Base-by-base conservation (phyloP, 495 filamentous ascomycete species). In the Trichocladium uniseriatum region DNA sequence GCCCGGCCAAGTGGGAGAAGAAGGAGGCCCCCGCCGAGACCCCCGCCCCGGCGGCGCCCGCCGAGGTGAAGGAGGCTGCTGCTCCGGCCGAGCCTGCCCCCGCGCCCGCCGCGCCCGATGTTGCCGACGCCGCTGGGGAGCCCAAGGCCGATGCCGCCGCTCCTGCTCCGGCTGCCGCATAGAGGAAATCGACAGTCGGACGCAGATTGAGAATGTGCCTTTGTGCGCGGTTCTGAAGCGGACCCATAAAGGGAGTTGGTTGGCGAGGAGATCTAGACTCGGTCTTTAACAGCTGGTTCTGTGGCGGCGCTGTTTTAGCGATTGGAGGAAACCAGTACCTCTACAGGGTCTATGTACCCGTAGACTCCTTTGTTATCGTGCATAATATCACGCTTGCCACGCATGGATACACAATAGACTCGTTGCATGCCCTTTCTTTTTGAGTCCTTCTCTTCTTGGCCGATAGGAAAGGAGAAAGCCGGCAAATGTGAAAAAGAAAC, bases 1-100 rank as follows among this genome's bases (percentile, higher is more conserved):
- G 70, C 48, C 69, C 82, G 18, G 78, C 86, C 49, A 82, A 85
- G 67, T 91, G 84, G 86, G 80, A 75, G 65, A 56, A 56, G 58
- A 53, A 65, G 45, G 61, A 65, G 47, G 60, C 53, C 21, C 49
- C 9, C 10, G 13, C 7, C 45, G 29, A 37, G 1, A 18, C 35
- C 10, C 44, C 36, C 35, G 32, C 44, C 24, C 48, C 55, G 55
- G 62, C 61, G 37, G 48, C 43, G 22, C 47, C 60, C 10, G 52
- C 56, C 16, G 62, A 61, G 46, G 46, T 58, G 21, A 55, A 42
- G 40, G 55, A 54, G 29, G 58, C 40, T 41, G 45, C 51, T 27
- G 57, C 49, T 19, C 55, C 51, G 15, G 56, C 47, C 15, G 47
- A 47, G 19, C 28, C 47, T 8, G 56, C 41, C 13, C 55, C 47